These are phyloP conservation scores for Kuraishia hungarica DNA, from an alignment of 805 yeast species.

Conservation along the genomic window DNA sequence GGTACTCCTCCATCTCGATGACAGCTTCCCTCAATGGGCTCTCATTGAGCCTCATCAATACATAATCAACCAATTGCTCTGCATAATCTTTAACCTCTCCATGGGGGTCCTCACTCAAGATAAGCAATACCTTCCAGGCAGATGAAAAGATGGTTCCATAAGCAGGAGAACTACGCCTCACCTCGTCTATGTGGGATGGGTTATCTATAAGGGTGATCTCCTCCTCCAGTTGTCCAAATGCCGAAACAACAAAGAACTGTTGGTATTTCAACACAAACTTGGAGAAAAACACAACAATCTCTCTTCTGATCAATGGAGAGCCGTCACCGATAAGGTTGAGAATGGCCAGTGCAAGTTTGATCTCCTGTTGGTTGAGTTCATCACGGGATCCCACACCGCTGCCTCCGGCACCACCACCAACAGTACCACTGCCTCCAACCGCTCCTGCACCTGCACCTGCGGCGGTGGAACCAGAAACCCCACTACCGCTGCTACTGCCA, in stretches of 20 bases:
- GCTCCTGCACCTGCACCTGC: slow-evolving; percentile 1
- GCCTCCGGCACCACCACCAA: slow-evolving; percentile 10
- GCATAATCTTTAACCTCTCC: slow-evolving; percentile 69
- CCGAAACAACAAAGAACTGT: slow-evolving; percentile 75
- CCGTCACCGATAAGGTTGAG: slow-evolving; percentile 75
- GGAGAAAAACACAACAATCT: slow-evolving; percentile 70
- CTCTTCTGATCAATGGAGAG: slow-evolving; percentile 81
- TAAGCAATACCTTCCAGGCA: slow-evolving; percentile 77
- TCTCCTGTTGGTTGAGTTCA: slow-evolving; percentile 59
- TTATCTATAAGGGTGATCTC: slow-evolving; percentile 63
- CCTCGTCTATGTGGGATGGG: slow-evolving; percentile 52
- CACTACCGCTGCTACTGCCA: slow-evolving; percentile 8
- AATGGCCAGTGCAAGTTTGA: slow-evolving; percentile 60
- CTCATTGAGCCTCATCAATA: slow-evolving; percentile 53
- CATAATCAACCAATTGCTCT: slow-evolving; percentile 64
- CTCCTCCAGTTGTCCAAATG: slow-evolving; percentile 76
- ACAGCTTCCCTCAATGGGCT: slow-evolving; percentile 61
- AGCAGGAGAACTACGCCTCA: slow-evolving; percentile 64
- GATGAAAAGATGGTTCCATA: slow-evolving; percentile 83
- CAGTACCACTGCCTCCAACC: slow-evolving; percentile 8
- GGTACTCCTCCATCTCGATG: slow-evolving; percentile 53
- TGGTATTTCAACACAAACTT: slow-evolving; percentile 62
- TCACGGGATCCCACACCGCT: slow-evolving; percentile 6
- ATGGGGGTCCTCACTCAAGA: slow-evolving; percentile 83
- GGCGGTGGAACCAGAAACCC: not conserved